Evolutionary conservation across 176 grass and related monocot species (phyloP).

Genomic region (Aegilops bicornis): DNA sequence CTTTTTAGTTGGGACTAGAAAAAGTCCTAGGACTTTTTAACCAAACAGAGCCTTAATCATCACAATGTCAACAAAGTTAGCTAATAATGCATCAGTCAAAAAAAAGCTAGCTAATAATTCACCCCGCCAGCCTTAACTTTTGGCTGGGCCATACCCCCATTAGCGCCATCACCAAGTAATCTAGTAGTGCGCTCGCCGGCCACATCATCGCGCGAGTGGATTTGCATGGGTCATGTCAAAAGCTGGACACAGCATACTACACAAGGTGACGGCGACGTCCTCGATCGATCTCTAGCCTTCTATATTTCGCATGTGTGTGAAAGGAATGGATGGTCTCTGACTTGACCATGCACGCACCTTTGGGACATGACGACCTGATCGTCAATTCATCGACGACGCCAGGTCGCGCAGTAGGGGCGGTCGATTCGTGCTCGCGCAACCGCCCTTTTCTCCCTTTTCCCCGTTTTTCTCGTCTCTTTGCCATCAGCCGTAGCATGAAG

Average conservation of each 20-base stretch:
- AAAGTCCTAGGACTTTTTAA: too few relatives aligned
- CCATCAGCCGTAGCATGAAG: background rate
- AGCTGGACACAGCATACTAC: background rate
- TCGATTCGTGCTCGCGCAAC: background rate
- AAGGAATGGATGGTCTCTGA: too few relatives aligned
- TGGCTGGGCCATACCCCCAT: background rate
- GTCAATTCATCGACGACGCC: too few relatives aligned
- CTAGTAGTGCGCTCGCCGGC: background rate
- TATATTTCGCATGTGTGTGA: too few relatives aligned
- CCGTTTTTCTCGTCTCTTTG: too few relatives aligned
- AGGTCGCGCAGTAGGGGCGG: too few relatives aligned
- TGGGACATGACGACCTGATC: too few relatives aligned
- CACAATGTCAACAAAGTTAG: background rate
- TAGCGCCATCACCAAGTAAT: background rate
- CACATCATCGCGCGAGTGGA: background rate
- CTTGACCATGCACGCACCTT: too few relatives aligned
- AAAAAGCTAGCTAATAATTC: too few relatives aligned
- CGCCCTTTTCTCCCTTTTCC: background rate
- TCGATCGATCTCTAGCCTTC: too few relatives aligned
- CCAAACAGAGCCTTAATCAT: background rate
- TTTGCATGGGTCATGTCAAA: background rate
- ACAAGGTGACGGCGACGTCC: too few relatives aligned
- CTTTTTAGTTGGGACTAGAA: too few relatives aligned
- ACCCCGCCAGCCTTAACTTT: background rate
- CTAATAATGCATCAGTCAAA: background rate